Base-by-base conservation (phyloP, 2,329 filamentous ascomycete genomes). In the Lachnellula hyalina region DNA sequence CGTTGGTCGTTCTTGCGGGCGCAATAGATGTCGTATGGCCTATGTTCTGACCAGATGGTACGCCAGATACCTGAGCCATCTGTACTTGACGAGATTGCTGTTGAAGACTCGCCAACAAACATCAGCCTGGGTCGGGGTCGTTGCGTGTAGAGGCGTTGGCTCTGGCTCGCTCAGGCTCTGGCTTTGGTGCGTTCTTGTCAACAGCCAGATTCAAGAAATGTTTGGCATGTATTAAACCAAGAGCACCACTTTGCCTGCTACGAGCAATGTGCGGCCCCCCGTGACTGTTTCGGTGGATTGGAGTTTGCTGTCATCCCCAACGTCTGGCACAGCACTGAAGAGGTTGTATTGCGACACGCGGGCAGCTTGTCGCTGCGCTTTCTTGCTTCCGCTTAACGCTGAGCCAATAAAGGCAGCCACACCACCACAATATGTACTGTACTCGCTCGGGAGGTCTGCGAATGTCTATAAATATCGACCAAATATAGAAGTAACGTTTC, bases 21-120 rank as follows among this genome's bases (percentile, higher is more conserved):
- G 53, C 60, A 15, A 52, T 47, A 34, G 63, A 58, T 38, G 62
- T 42, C 5, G 52, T 51, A 19, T 56, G 53, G 21, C 64, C 59
- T 17, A 38, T 25, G 45, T 59, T 63, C 34, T 66, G 63, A 21
- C 63, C 60, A 35, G 63, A 65, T 8, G 61, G 32, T 48, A 63
- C 61, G 44, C 60, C 62, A 59, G 58, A 53, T 50, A 57, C 52
- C 52, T 66, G 65, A 48, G 64, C 60, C 62, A 65, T 65, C 42
- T 58, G 48, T 21, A 45, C 53, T 48, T 49, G 44, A 6, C 44
- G n/a, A 23, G 21, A 21, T 32, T 14, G 44, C 11, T 19, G 23
- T 25, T 46, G 44, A 14, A 28, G 21, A 12, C 21, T 28, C 21
- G 44, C 21, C 41, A 47, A n/a, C 50, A 40, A 40, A 49, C 54